Evolutionary conservation across 164 flowering plant genomes (phyloP), one percentile per base, ranked within the genome.

Genomic region (Sextonia rubra): DNA sequence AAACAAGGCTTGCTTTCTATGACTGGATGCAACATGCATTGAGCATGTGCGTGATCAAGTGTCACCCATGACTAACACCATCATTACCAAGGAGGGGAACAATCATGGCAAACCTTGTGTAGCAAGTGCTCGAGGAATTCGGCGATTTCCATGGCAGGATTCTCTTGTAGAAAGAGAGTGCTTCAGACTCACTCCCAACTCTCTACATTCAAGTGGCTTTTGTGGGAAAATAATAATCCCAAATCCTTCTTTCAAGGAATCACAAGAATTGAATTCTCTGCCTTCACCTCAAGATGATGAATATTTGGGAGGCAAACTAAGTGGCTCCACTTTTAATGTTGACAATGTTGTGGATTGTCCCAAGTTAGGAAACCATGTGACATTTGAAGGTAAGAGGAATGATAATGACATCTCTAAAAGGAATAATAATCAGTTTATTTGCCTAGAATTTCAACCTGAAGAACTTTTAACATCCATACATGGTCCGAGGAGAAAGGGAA

Each of bases 1-100:
- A 52, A 79, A 77, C 64, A 77, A 82, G 47, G 15, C 73, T 29
- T 83, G 89, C 88, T 87, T 87, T 82, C 80, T 88, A 62, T 82
- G 69, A 23, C 77, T 77, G 3, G 79, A 79, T 69, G 88, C 74
- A 27, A 58, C 72, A 64, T 63, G 64, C 55, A 47, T 68, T 23
- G 49, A 48, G 49, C 7, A 37, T 60, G 22, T 48, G 18, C n/a
- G 5, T 3, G 12, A 52, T 23, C n/a, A 25, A n/a, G 56, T 9
- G 5, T 5, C 26, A 17, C 23, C 8, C 25, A 17, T 14, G 24
- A 47, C 49, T 29, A 22, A 30, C 12, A 18, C 15, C 12, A 23
- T 24, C 3, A 12, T 68, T 27, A 69, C 58, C 47, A 47, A 23
- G 61, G 65, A 74, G 24, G 52, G 64, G 2, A 60, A 24, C 23